phyloP scores from a whole-genome alignment of 805 yeast species.

The Jamesozyma piceae region DNA sequence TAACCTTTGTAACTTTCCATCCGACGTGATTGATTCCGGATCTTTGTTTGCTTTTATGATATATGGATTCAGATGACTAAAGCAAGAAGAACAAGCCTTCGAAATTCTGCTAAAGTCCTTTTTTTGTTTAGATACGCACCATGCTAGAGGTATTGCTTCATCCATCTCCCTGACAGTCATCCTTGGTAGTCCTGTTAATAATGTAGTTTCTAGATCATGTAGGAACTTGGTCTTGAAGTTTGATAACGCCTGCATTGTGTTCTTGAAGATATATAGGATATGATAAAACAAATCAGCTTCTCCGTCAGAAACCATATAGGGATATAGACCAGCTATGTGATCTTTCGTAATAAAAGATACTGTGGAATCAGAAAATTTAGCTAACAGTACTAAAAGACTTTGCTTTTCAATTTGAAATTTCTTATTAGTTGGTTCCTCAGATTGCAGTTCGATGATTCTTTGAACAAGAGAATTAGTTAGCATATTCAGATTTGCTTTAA shows the following conservation, averaged over 20 bases:
- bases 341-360: constrained; percentile 51
- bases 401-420: background rate
- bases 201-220: constrained; percentile 38
- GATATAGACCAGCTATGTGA: constrained; percentile 56
- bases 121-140: constrained; percentile 43
- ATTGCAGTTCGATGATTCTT: constrained; percentile 21
- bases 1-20: constrained; percentile 44
- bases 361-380: constrained; percentile 46
- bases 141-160: constrained; percentile 65
- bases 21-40: constrained; percentile 21
- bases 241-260: constrained; percentile 36
- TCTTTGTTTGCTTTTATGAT: constrained; percentile 25
- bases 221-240: constrained; percentile 45
- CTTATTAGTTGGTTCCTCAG: constrained; percentile 20
- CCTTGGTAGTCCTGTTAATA: constrained; percentile 51
- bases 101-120: constrained; percentile 42
- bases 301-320: constrained; percentile 47
- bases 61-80: constrained; percentile 42
- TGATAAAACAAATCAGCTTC: constrained; percentile 36
- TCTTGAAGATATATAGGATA: constrained; percentile 45
- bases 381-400: constrained; percentile 31
- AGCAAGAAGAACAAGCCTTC: constrained; percentile 55
- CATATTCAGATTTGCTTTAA: constrained; percentile 9
- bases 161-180: constrained; percentile 51
- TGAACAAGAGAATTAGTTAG: constrained; percentile 22